Percentiles rank a stretch among this genome's conserved stretches.
These are phyloP conservation scores for Ocimum tenuiflorum DNA, from an alignment of 257 asterid genomes.

Conservation along the genomic window DNA sequence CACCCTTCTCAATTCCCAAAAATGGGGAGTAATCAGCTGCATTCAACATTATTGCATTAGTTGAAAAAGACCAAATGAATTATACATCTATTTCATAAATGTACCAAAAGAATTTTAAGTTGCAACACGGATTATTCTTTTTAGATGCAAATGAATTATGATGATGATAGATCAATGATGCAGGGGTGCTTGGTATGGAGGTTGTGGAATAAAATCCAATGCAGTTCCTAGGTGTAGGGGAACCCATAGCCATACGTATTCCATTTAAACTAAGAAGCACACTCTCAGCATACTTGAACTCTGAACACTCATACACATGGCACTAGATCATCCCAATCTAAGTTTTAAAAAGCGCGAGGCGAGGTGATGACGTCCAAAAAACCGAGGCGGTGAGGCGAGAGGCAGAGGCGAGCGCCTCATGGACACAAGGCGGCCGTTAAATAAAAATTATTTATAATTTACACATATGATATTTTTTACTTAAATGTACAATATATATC, in stretches of 20 bases:
- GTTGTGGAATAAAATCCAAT: neutral
- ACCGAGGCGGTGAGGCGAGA: too few relatives aligned
- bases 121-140: neutral
- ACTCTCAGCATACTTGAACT: conserved; percentile 1
- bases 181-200: neutral
- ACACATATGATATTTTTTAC: too few relatives aligned
- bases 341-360: too few relatives aligned
- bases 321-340: neutral
- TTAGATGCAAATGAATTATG: neutral
- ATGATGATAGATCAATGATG: neutral
- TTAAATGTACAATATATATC: too few relatives aligned
- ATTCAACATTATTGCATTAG: conserved; percentile 17
- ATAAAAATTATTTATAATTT: too few relatives aligned
- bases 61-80: neutral
- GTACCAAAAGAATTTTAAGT: neutral
- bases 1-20: conserved; percentile 98
- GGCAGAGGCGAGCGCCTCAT: too few relatives aligned
- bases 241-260: neutral
- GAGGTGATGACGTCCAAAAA: too few relatives aligned
- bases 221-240: neutral
- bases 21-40: conserved; percentile 90
- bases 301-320: conserved; percentile 4
- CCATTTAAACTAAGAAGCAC: neutral
- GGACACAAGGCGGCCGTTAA: too few relatives aligned
- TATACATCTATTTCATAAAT: neutral